These are phyloP conservation scores for Globisporangium recalcitrans DNA, from an alignment of 352 stramenopile species.

Conservation along the genomic window DNA sequence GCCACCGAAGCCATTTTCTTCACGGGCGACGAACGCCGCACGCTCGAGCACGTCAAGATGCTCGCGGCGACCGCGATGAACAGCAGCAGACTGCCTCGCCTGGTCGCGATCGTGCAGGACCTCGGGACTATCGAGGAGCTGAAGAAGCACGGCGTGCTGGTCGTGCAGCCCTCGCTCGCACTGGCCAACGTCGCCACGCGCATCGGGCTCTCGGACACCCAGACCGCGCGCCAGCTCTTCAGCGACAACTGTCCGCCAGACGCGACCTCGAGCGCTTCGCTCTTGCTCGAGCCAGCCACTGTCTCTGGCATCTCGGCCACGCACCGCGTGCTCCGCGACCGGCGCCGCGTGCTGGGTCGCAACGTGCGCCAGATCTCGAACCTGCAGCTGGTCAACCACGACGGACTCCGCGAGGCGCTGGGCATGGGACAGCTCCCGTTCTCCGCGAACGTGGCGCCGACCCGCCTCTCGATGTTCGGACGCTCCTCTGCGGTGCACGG, in stretches of 20 bases:
- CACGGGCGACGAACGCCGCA: not conserved
- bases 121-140: not conserved
- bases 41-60: constrained; percentile 1
- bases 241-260: constrained; percentile 2
- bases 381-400: not conserved
- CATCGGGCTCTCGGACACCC: not conserved
- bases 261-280: not conserved
- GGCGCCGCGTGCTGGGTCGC: not conserved
- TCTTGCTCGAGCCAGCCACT: not conserved
- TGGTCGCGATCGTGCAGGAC: not conserved
- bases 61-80: not conserved
- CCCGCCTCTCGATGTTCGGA: constrained; percentile 6
- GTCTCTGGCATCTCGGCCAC: not conserved
- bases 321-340: constrained; percentile 3
- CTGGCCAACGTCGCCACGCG: not conserved
- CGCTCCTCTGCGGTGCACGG: constrained; percentile 2
- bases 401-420: constrained; percentile 6
- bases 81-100: not conserved
- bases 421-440: constrained; percentile 3
- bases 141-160: not conserved
- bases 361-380: constrained; percentile 1
- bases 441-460: constrained; percentile 3
- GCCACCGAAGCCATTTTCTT: not conserved
- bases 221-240: not conserved
- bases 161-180: not conserved